Evolutionary conservation across 306 rosid genomes (phyloP).

Genomic region (Cotoneaster glaucophyllus): DNA sequence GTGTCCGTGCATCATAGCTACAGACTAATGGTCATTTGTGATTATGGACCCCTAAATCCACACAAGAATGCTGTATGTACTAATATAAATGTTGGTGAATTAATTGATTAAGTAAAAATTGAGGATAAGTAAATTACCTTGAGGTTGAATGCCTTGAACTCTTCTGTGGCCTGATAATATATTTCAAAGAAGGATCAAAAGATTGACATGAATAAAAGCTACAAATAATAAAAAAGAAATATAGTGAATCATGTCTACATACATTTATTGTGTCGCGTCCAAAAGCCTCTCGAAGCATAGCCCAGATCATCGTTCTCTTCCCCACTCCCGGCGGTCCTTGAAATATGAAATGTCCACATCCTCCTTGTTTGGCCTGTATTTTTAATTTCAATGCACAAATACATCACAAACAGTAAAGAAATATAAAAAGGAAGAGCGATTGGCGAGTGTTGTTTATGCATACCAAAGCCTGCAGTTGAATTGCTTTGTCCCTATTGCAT

Average conservation of each 20-base stretch:
- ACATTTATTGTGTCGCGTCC: slow-evolving; percentile 47
- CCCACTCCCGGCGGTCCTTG: slow-evolving; percentile 81
- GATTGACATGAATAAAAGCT: not conserved
- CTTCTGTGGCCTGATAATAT: slow-evolving; percentile 44
- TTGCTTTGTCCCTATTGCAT: slow-evolving; percentile 51
- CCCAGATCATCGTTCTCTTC: slow-evolving; percentile 80
- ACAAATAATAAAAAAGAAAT: not conserved
- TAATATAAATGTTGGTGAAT: not conserved
- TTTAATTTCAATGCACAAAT: not conserved
- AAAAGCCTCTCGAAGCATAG: slow-evolving; percentile 66
- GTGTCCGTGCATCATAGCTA: too few species aligned
- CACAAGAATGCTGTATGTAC: not conserved
- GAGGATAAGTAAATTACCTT: slow-evolving; percentile 34
- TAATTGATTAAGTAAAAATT: not conserved
- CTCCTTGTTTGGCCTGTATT: slow-evolving; percentile 35
- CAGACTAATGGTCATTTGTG: not conserved
- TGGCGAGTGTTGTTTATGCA: not conserved
- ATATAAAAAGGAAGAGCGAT: not conserved
- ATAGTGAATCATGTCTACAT: not conserved
- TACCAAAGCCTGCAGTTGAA: slow-evolving; percentile 44
- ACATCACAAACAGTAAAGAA: not conserved
- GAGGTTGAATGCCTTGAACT: slow-evolving; percentile 33
- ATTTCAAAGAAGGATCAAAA: not conserved
- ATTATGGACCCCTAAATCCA: not conserved
- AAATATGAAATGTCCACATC: slow-evolving; percentile 60